These are phyloP conservation scores for Penicillium alfredii DNA, from an alignment of 495 filamentous ascomycete species.

Conservation along the genomic window DNA sequence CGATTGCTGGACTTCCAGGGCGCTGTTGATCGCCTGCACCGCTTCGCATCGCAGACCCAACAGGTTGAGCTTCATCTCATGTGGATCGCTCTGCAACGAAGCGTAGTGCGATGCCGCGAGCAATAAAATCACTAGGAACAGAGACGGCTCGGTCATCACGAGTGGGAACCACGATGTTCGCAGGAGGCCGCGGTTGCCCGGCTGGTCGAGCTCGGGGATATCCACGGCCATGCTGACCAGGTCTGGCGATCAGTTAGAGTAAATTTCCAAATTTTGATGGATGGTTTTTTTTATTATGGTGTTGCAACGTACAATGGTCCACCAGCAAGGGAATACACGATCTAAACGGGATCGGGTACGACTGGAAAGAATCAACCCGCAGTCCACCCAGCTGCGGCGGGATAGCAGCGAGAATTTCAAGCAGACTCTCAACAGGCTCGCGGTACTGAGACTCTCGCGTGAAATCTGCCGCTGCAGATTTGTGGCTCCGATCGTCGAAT, in stretches of 20 bases:
- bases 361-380: slow-evolving; percentile 34
- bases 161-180: slow-evolving; percentile 43
- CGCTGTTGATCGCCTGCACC: slow-evolving; percentile 28
- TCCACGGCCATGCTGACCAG: slow-evolving; percentile 39
- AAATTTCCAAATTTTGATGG: too few species aligned
- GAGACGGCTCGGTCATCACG: slow-evolving; percentile 35
- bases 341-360: slow-evolving; percentile 25
- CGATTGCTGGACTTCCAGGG: slow-evolving; percentile 15
- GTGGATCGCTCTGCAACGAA: slow-evolving; percentile 12
- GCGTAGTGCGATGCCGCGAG: slow-evolving; percentile 38
- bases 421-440: too few species aligned
- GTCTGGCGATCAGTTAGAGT: slow-evolving; percentile 29
- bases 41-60: slow-evolving; percentile 31
- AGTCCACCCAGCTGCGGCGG: slow-evolving; percentile 26
- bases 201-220: slow-evolving; percentile 41
- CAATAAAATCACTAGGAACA: slow-evolving; percentile 40
- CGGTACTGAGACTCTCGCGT: too few species aligned
- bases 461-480: too few species aligned
- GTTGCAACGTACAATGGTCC: slow-evolving; percentile 39
- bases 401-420: slow-evolving; percentile 1
- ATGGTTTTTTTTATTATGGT: too few species aligned
- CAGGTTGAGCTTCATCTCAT: slow-evolving; percentile 21
- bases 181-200: slow-evolving; percentile 29
- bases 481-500: slow-evolving; percentile 3
- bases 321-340: slow-evolving; percentile 27